These are phyloP conservation scores for Candida silvicultrix DNA, from an alignment of 805 yeast genomes.

Conservation along the genomic window DNA sequence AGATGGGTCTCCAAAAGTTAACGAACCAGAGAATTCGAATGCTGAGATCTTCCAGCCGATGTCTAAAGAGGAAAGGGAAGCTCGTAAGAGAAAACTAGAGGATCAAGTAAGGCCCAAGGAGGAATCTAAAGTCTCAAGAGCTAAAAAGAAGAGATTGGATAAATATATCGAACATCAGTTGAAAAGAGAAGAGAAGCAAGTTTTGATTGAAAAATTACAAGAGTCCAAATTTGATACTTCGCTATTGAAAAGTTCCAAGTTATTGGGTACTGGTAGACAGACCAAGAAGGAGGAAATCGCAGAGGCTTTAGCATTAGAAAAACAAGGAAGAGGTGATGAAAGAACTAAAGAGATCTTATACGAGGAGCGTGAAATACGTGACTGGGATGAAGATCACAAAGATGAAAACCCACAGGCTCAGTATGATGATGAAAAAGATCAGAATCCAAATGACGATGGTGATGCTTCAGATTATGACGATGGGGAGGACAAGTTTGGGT, in stretches of 20 bases:
- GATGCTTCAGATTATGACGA: conserved; percentile 21
- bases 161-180: conserved; percentile 90
- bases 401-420: conserved; percentile 14
- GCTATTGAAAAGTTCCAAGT: conserved; percentile 63
- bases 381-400: conserved; percentile 44
- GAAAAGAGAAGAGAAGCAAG: conserved; percentile 81
- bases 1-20: conserved; percentile 8
- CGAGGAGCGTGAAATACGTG: conserved; percentile 59
- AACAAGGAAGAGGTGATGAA: conserved; percentile 64
- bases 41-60: conserved; percentile 57
- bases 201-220: conserved; percentile 64
- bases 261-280: conserved; percentile 66
- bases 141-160: conserved; percentile 75
- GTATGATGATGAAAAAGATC: not conserved
- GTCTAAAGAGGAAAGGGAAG: conserved; percentile 54
- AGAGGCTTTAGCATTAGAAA: conserved; percentile 72
- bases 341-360: conserved; percentile 55
- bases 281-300: conserved; percentile 63
- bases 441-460: conserved; percentile 13
- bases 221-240: conserved; percentile 61
- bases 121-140: conserved; percentile 62
- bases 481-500: conserved; percentile 22
- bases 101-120: conserved; percentile 50
- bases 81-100: conserved; percentile 60
- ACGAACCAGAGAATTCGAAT: conserved; percentile 36